A percentile compares a stretch with the other conserved stretches of the same genome.
phyloP scores from a whole-genome alignment of 2,329 filamentous ascomycete species.

The Penicillium occitanis region DNA sequence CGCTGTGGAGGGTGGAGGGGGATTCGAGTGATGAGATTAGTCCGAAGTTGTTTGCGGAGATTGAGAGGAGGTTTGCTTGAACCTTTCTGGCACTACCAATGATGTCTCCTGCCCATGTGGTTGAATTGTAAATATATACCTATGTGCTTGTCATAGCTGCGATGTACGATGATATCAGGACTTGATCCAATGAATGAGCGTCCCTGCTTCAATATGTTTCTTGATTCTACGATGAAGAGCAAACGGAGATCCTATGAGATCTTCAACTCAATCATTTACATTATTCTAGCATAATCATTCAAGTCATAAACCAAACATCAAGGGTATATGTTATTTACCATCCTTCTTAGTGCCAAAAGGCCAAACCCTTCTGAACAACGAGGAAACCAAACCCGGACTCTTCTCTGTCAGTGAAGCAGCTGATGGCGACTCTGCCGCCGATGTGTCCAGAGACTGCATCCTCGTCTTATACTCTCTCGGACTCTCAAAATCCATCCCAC shows the following conservation, averaged over 20 bases:
- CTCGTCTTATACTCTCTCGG: conserved; percentile 82
- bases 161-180: not conserved
- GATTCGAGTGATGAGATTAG: conserved; percentile 93
- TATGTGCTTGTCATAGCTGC: not conserved
- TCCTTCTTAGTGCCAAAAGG: conserved; percentile 5
- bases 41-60: conserved; percentile 80
- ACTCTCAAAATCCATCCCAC: conserved; percentile 65
- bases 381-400: conserved; percentile 6
- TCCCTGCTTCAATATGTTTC: not conserved
- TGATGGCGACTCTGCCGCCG: not conserved
- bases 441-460: conserved; percentile 38
- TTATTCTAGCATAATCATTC: conserved; percentile 4
- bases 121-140: not conserved
- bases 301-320: not conserved
- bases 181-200: not conserved
- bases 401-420: not conserved
- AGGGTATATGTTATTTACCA: conserved; percentile 13
- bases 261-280: not conserved
- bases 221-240: not conserved
- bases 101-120: conserved; percentile 20
- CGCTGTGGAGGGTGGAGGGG: conserved; percentile 83
- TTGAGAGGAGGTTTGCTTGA: conserved; percentile 70
- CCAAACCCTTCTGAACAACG: not conserved
- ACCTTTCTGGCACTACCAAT: conserved; percentile 7
- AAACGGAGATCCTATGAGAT: too few species aligned